Evolutionary conservation across 208 protist genomes (phyloP), one percentile per base, ranked within the genome.

Genomic region (Crithidia sp.): DNA sequence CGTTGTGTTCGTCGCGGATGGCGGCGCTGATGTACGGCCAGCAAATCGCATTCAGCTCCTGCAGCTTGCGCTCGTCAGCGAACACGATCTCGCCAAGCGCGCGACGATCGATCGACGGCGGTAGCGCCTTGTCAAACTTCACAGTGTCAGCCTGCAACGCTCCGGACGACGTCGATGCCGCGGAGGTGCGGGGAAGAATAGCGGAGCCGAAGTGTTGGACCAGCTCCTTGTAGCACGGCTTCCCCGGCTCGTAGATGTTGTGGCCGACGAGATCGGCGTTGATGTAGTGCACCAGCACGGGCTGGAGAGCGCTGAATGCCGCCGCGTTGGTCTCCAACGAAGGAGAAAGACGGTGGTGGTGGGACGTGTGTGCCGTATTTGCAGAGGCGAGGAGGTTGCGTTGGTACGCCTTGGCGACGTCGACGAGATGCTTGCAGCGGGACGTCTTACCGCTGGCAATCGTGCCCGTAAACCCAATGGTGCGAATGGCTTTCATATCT

Each of bases 401-500:
- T 43, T 74, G 72, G 16, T 75, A 61, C 37, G 41, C 19, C 52
- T 67, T 40, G 0, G 89, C 84, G 6, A 76, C 53, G 60, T 77
- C 63, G 3, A 90, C 59, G 2, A 94, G 73, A 57, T 82, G 89
- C 19, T 81, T 67, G 71, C 89, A 94, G 2, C 90, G 86, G 13
- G 77, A 74, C 16, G 86, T 84, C 79, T 95, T 95, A 7, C 90
- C 90, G 62, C 86, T 92, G 12, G 87, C 90, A n/a, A 95, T 95
- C 47, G 84, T 89, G 53, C 90, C 90, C 0, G 90, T 90, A 67
- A 95, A 86, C 39, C 90, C 90, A 16, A 95, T 82, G 0, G 70
- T 76, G 55, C 59, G 63, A 12, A 81, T 71, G 3, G 55, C 54
- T 67, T 74, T 74, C 71, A 74, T 71, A 5, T 5, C 14, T 9